These are phyloP conservation scores for Fusarium dlaminii DNA, from an alignment of 2,329 filamentous ascomycete species.

Conservation along the genomic window DNA sequence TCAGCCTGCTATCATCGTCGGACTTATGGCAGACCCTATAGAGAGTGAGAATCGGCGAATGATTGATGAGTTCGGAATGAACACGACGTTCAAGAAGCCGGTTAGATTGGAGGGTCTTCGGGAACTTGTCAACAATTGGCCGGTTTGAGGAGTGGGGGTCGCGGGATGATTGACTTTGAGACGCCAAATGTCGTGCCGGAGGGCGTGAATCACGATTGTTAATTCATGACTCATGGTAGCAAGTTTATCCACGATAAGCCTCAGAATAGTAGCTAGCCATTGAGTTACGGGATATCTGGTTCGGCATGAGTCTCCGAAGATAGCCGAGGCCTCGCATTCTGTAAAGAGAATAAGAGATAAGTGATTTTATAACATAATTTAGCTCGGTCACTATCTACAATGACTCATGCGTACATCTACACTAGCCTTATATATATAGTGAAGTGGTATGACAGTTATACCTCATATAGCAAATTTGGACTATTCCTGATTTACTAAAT, in stretches of 20 bases:
- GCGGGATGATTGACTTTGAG: not conserved
- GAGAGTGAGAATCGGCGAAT: not conserved
- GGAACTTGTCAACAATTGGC: not conserved
- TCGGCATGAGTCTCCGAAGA: not conserved
- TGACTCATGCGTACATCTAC: not conserved
- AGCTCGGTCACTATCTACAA: not conserved
- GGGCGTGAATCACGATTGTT: not conserved
- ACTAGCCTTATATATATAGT: not conserved
- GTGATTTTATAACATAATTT: not conserved
- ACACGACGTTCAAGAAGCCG: not conserved
- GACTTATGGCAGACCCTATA: not conserved
- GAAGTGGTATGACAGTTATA: accelerated
- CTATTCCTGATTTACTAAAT: accelerated
- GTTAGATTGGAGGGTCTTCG: not conserved
- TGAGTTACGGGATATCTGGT: not conserved
- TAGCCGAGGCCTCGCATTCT: not conserved
- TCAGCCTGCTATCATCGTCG: not conserved
- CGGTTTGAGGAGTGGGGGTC: not conserved
- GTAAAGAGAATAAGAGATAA: not conserved
- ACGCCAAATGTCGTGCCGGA: not conserved
- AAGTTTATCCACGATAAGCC: not conserved
- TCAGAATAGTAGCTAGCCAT: not conserved
- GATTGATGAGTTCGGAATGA: not conserved
- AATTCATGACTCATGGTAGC: not conserved
- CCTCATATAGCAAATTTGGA: accelerated